Percentiles rank a stretch among this genome's conserved stretches.
phyloP scores from a whole-genome alignment of 208 protist genomes.

The Leishmania arabica region DNA sequence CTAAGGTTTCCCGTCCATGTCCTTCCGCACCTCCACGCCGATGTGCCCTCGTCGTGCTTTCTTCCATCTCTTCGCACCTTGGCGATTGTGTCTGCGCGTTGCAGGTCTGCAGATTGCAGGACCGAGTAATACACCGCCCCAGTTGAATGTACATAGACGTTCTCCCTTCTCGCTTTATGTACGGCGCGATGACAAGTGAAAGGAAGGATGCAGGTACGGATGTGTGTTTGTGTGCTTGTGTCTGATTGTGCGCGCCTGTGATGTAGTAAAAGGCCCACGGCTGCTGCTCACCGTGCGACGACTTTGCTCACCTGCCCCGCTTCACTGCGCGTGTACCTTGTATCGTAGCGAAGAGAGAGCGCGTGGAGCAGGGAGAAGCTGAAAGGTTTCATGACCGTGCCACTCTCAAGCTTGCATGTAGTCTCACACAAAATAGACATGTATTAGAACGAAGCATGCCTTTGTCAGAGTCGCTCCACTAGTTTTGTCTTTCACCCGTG shows the following conservation, averaged over 20 bases:
- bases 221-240: not conserved
- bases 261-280: not conserved
- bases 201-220: not conserved
- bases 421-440: not conserved
- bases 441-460: too few relatives aligned
- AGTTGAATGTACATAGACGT: not conserved
- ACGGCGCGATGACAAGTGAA: not conserved
- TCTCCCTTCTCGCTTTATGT: not conserved
- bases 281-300: not conserved
- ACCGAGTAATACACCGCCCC: not conserved
- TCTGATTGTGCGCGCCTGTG: not conserved
- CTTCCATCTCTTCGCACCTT: not conserved
- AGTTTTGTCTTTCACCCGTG: not conserved
- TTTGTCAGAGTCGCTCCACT: not conserved
- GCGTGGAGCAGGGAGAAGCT: not conserved
- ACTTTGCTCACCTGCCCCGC: not conserved
- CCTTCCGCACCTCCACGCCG: not conserved
- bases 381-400: not conserved
- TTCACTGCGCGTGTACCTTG: not conserved
- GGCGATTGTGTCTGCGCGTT: not conserved
- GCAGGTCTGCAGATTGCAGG: not conserved
- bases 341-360: not conserved
- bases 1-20: not conserved
- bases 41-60: not conserved
- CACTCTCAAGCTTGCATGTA: not conserved